Percentiles rank a stretch among this genome's conserved stretches.
phyloP scores from a whole-genome alignment of 306 rosid genomes.

The Begonia fuchsioides region DNA sequence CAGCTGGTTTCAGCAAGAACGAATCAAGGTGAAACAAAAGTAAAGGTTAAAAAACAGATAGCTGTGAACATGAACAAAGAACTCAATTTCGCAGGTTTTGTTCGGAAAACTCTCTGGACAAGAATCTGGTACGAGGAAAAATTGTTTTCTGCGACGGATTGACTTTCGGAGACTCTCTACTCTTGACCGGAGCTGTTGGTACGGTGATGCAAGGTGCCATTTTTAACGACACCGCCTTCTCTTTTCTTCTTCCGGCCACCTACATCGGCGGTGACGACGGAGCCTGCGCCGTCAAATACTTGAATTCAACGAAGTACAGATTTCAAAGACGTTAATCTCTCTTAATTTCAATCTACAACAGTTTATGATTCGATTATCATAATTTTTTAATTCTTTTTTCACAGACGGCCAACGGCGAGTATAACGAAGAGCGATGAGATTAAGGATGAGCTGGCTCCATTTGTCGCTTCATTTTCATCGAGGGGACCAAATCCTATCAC shows the following conservation, averaged over 20 bases:
- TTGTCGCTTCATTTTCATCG: conserved; percentile 21
- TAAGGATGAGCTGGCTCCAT: conserved; percentile 21
- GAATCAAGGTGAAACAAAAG: conserved; percentile 3
- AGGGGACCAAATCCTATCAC: conserved; percentile 37
- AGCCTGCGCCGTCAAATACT: not conserved
- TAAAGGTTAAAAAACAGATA: not conserved
- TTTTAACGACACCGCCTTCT: not conserved
- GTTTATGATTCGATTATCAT: too few relatives aligned
- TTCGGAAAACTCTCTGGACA: conserved; percentile 2
- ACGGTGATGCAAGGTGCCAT: conserved; percentile 5
- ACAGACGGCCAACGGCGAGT: conserved; percentile 7
- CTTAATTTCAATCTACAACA: too few relatives aligned
- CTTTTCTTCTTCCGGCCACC: conserved; percentile 12
- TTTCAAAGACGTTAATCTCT: not conserved
- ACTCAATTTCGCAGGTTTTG: conserved; percentile 8
- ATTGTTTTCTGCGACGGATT: conserved; percentile 12
- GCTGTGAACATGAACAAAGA: not conserved
- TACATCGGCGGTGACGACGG: conserved; percentile 1
- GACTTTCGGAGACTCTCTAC: not conserved
- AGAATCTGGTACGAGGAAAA: conserved; percentile 5
- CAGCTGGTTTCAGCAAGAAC: conserved; percentile 8
- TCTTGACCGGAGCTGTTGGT: conserved; percentile 8
- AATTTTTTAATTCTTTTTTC: too few relatives aligned
- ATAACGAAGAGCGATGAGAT: conserved; percentile 7
- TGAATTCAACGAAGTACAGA: conserved; percentile 8